Evolutionary conservation across 805 yeast species (phyloP).

Genomic region (Cyberlindnera saturnus): DNA sequence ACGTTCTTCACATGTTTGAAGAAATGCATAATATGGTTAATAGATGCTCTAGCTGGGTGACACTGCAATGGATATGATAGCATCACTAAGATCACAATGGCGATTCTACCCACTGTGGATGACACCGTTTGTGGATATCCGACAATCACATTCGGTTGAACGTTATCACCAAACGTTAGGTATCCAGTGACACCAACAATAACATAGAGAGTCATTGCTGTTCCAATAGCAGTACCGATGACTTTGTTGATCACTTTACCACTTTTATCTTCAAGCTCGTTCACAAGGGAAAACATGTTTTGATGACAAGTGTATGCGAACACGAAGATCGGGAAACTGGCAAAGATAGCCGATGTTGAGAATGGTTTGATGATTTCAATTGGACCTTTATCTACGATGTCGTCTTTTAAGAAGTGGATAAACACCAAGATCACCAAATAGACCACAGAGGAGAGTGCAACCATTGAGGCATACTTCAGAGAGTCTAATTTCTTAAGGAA

Average conservation of each 20-base stretch:
- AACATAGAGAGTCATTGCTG: slow-evolving; percentile 58
- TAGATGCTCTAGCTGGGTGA: slow-evolving; percentile 83
- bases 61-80: slow-evolving; percentile 86
- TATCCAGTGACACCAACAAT: slow-evolving; percentile 80
- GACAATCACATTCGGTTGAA: slow-evolving; percentile 72
- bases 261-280: slow-evolving; percentile 62
- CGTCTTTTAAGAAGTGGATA: slow-evolving; percentile 57
- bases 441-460: slow-evolving; percentile 76
- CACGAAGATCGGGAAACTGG: slow-evolving; percentile 84
- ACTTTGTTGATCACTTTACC: slow-evolving; percentile 40
- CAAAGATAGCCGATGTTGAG: slow-evolving; percentile 42
- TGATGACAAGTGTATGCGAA: slow-evolving; percentile 97
- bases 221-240: slow-evolving; percentile 46
- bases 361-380: slow-evolving; percentile 43
- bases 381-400: slow-evolving; percentile 47
- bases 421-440: slow-evolving; percentile 72
- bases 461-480: slow-evolving; percentile 74
- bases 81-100: slow-evolving; percentile 74
- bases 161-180: slow-evolving; percentile 77
- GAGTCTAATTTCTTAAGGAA: slow-evolving; percentile 74
- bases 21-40: slow-evolving; percentile 63
- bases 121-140: slow-evolving; percentile 61
- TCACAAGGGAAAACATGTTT: slow-evolving; percentile 84
- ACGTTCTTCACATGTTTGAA: slow-evolving; percentile 25
- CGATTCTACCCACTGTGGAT: slow-evolving; percentile 74